Percentiles rank a stretch among this genome's conserved stretches.
Conservation (phyloP, 1,284 basidiomycete species). For the Ganoderma lingzhi region DNA sequence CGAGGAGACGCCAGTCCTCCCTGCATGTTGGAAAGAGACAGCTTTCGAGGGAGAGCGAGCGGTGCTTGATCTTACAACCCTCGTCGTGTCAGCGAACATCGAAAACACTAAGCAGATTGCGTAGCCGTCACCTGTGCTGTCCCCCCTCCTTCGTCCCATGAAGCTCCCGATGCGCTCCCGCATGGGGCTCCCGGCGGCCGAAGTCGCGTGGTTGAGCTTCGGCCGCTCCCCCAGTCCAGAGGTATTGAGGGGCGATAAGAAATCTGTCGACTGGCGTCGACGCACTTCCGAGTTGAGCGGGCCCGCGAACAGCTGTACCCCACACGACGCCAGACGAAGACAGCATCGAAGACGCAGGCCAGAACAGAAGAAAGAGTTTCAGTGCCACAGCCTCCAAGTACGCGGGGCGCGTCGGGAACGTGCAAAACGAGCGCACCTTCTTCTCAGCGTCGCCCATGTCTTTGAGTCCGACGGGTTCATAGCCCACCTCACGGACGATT, state of each 20-base stretch:
- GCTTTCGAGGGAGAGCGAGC: slow-evolving; percentile 63
- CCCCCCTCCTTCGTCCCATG: slow-evolving; percentile 62
- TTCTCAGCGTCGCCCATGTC: slow-evolving; percentile 87
- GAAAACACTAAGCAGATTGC: neutral
- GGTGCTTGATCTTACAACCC: slow-evolving; percentile 54
- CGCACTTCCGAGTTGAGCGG: slow-evolving; percentile 83
- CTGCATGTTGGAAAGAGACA: slow-evolving; percentile 72
- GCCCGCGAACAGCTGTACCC: slow-evolving; percentile 69
- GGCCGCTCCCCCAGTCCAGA: slow-evolving; percentile 62
- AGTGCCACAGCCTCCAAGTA: slow-evolving; percentile 14
- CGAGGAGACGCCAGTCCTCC: slow-evolving; percentile 62
- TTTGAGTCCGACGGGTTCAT: slow-evolving; percentile 78
- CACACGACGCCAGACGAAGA: neutral
- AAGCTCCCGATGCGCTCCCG: slow-evolving; percentile 71
- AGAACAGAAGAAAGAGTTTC: slow-evolving; percentile 17
- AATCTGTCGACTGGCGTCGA: slow-evolving; percentile 80
- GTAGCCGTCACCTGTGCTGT: slow-evolving; percentile 63
- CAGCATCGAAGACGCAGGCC: neutral
- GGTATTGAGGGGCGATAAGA: slow-evolving; percentile 63
- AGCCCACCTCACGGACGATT: slow-evolving; percentile 79
- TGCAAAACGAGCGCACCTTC: slow-evolving; percentile 67
- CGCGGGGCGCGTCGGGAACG: slow-evolving; percentile 10
- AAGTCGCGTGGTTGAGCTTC: slow-evolving; percentile 57
- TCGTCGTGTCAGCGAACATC: slow-evolving; percentile 11
- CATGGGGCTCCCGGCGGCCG: slow-evolving; percentile 63